Conservation (phyloP, 306 rosid species). For the Senna siamea region DNA sequence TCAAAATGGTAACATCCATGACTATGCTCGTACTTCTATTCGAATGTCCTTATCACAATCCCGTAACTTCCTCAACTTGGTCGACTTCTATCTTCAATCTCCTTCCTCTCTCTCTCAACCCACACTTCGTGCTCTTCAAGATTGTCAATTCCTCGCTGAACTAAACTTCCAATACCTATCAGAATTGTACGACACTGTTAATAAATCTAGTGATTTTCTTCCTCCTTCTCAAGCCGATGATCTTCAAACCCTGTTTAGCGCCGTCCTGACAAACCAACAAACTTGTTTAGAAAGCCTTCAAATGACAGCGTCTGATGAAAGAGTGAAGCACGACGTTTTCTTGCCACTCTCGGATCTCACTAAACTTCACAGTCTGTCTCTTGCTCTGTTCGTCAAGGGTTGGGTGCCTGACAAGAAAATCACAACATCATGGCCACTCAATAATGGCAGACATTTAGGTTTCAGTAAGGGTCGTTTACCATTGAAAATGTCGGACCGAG, state of each 20-base stretch:
- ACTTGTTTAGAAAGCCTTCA: conserved; percentile 70
- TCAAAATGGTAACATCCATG: conserved; percentile 45
- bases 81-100: conserved; percentile 46
- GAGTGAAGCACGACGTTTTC: conserved; percentile 48
- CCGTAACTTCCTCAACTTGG: conserved; percentile 41
- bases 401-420: conserved; percentile 61
- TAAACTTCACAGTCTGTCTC: conserved; percentile 65
- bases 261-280: conserved; percentile 67
- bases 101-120: conserved; percentile 37
- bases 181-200: conserved; percentile 43
- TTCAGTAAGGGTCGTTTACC: conserved; percentile 54
- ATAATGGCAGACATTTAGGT: conserved; percentile 31
- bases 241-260: conserved; percentile 65
- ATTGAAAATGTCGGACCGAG: conserved; percentile 49
- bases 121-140: conserved; percentile 62
- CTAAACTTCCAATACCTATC: conserved; percentile 57
- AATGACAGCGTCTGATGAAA: conserved; percentile 54
- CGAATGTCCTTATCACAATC: conserved; percentile 62
- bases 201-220: conserved; percentile 34
- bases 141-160: conserved; percentile 56
- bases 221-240: conserved; percentile 55
- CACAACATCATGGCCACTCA: conserved; percentile 19
- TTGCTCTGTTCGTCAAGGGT: conserved; percentile 58
- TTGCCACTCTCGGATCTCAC: conserved; percentile 51
- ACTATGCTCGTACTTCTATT: conserved; percentile 54